Percentiles rank a stretch among this genome's conserved stretches.
Conservation (phyloP, 352 stramenopile species). For the Pythium chondricola region DNA sequence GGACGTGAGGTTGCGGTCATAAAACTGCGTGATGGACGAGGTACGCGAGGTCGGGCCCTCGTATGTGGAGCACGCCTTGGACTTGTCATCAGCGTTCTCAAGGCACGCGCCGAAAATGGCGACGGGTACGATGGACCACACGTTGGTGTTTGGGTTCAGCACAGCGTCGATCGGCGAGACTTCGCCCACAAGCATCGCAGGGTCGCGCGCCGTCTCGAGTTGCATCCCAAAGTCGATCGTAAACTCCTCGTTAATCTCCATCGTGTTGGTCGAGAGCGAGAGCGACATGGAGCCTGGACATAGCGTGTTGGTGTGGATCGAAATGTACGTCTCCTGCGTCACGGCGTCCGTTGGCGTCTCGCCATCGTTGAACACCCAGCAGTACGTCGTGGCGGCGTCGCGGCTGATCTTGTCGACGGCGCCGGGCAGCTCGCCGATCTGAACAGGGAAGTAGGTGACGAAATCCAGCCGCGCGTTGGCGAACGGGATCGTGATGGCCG, state of each 20-base stretch:
- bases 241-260: conserved; percentile 44
- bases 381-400: conserved; percentile 73
- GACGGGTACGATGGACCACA: conserved; percentile 63
- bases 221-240: conserved; percentile 59
- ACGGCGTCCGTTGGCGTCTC: conserved; percentile 54
- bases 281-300: conserved; percentile 64
- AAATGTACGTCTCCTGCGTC: conserved; percentile 36
- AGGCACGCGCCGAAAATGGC: conserved; percentile 67
- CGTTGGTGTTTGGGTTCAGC: conserved; percentile 33
- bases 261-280: conserved; percentile 40
- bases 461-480: conserved; percentile 66
- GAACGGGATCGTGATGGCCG: conserved; percentile 61
- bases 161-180: conserved; percentile 54
- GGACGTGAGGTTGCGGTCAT: conserved; percentile 61
- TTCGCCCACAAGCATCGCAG: conserved; percentile 55
- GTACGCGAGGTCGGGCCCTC: conserved; percentile 47
- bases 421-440: conserved; percentile 58
- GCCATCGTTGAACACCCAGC: conserved; percentile 52
- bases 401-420: conserved; percentile 31
- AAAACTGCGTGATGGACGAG: conserved; percentile 39
- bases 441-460: conserved; percentile 72
- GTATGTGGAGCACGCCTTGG: conserved; percentile 59
- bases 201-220: conserved; percentile 42
- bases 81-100: conserved; percentile 36
- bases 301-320: conserved; percentile 54